Evolutionary conservation across 352 stramenopile genomes (phyloP).

Genomic region (Phytopythium sindhum): DNA sequence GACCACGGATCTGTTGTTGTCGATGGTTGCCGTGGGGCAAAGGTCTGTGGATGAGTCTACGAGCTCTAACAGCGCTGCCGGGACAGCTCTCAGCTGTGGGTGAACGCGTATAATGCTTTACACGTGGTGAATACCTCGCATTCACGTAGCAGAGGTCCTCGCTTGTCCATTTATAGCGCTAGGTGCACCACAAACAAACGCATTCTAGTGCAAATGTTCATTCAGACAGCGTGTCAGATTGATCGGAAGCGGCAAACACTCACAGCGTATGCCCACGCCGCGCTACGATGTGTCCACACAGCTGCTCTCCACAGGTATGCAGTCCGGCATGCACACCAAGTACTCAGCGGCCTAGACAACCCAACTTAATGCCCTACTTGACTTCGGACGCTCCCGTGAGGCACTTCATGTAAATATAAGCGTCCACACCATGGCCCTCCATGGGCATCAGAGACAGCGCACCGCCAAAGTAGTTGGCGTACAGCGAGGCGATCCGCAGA

Average conservation of each 20-base stretch:
- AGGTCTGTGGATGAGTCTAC: neutral
- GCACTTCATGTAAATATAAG: conserved; percentile 89
- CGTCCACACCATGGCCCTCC: conserved; percentile 97
- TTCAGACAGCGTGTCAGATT: neutral
- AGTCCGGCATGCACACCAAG: neutral
- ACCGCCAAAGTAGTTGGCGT: conserved; percentile 98
- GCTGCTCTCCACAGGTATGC: too few relatives aligned
- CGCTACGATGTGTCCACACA: too few relatives aligned
- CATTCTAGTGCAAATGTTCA: neutral
- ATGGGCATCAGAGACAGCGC: conserved; percentile 99
- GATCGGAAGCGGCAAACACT: neutral
- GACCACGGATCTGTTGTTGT: neutral
- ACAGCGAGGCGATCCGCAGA: conserved; percentile 89
- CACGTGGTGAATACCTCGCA: neutral
- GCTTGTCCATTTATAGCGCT: neutral
- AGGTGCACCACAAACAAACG: neutral
- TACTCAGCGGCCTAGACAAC: neutral
- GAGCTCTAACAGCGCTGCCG: too few relatives aligned
- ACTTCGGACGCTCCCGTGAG: conserved; percentile 70
- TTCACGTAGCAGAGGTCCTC: neutral
- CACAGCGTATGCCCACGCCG: too few relatives aligned
- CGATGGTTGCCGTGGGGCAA: neutral
- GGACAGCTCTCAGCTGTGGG: too few relatives aligned
- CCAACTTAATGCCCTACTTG: conserved; percentile 50
- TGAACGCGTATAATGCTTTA: neutral